phyloP scores from a whole-genome alignment of 225 moss, liverwort and hornwort species.

The Neckera pumila region DNA sequence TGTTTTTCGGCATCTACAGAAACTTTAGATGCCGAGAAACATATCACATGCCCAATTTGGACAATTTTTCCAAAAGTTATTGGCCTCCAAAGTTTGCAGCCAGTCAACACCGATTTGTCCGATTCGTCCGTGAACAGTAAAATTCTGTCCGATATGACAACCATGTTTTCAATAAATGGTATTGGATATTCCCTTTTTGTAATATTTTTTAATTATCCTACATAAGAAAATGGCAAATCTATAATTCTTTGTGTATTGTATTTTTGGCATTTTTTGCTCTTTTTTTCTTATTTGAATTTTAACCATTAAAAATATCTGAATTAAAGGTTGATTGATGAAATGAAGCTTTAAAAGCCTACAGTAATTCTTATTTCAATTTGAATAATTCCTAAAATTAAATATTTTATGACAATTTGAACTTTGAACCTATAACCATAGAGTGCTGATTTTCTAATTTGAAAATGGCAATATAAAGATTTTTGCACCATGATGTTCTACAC shows the following conservation, averaged over 20 bases:
- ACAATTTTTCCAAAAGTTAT: no score
- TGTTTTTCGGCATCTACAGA: no score
- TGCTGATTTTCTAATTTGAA: neutral
- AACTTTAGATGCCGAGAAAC: no score
- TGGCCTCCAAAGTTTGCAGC: no score
- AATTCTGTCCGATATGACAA: no score
- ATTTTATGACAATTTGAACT: neutral
- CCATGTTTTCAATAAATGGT: neutral
- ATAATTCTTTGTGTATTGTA: neutral
- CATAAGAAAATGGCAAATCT: neutral
- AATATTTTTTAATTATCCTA: neutral
- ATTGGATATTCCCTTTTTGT: neutral
- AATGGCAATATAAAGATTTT: neutral
- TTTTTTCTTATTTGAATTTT: neutral
- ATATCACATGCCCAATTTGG: no score
- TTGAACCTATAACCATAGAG: neutral
- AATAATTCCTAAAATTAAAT: neutral
- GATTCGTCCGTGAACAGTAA: no score
- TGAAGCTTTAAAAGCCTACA: neutral
- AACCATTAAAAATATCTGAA: rapidly evolving
- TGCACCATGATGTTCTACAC: neutral
- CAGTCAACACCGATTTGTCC: no score
- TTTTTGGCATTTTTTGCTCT: neutral
- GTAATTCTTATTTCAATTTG: rapidly evolving
- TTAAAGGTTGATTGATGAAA: neutral